These are phyloP conservation scores for Liriodendron chinense DNA, from an alignment of 164 flowering plant genomes.

Conservation along the genomic window DNA sequence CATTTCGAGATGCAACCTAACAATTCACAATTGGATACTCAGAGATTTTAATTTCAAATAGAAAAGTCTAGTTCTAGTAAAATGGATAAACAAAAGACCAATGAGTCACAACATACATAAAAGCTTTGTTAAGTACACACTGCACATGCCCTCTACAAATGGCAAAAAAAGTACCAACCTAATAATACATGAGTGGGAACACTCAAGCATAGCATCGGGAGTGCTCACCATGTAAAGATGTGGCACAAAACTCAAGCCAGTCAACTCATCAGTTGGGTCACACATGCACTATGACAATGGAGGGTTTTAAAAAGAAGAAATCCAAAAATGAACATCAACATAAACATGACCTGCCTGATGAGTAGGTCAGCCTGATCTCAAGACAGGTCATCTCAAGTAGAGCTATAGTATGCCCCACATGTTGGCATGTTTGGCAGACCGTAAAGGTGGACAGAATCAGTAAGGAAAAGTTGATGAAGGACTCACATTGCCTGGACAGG, in stretches of 20 bases:
- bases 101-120: slow-evolving; percentile 1
- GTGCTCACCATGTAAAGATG: too few relatives aligned
- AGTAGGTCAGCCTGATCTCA: background rate
- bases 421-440: too few relatives aligned
- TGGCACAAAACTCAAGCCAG: too few relatives aligned
- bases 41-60: slow-evolving; percentile 1
- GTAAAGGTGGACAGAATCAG: background rate
- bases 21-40: slow-evolving; percentile 16
- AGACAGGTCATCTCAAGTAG: background rate
- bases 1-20: slow-evolving; percentile 37
- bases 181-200: too few relatives aligned
- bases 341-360: background rate
- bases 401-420: too few relatives aligned
- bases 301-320: background rate
- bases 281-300: too few relatives aligned
- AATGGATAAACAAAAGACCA: background rate
- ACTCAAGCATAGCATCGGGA: too few relatives aligned
- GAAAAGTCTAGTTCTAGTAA: background rate
- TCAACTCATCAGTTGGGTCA: too few relatives aligned
- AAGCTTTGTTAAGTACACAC: too few relatives aligned
- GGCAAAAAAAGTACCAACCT: too few relatives aligned
- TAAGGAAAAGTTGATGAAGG: background rate
- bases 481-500: slow-evolving; percentile 3
- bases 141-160: too few relatives aligned
- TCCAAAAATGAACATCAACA: background rate